Percentiles rank a stretch among this genome's conserved stretches.
Evolutionary conservation across 768 basidiomycete genomes (phyloP).

Genomic region (Cubamyces lactineus): DNA sequence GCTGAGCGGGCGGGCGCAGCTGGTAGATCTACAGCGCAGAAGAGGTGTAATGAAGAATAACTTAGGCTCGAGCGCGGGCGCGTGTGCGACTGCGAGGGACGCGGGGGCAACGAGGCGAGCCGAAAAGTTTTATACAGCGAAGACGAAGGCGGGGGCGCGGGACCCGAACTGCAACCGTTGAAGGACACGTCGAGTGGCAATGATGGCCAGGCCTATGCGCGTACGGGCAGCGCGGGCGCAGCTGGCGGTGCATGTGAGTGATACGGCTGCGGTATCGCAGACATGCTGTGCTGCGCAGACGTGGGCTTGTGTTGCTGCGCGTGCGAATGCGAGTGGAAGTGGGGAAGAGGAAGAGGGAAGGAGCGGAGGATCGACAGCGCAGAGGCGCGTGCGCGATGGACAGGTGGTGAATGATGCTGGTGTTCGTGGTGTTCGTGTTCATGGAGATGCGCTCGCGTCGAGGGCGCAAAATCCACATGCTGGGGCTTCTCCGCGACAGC

Average conservation of each 20-base stretch:
- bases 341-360: constrained; percentile 34
- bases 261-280: constrained; percentile 8
- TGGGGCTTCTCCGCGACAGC: constrained; percentile 9
- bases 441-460: constrained; percentile 21
- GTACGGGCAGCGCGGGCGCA: constrained; percentile 15
- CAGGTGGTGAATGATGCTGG: constrained; percentile 11
- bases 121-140: constrained; percentile 21
- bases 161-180: too few species aligned
- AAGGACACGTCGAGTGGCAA: background rate
- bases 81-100: background rate
- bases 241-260: constrained; percentile 15
- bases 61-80: constrained; percentile 5
- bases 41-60: constrained; percentile 13
- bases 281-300: constrained; percentile 2
- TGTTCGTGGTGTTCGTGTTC: constrained; percentile 10
- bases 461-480: constrained; percentile 21
- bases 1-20: constrained; percentile 2
- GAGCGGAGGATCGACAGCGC: constrained; percentile 35
- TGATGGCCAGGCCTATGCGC: constrained; percentile 8
- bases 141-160: constrained; percentile 5
- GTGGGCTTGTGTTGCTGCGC: constrained; percentile 2
- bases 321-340: constrained; percentile 30
- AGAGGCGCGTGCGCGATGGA: constrained; percentile 24
- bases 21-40: constrained; percentile 13
- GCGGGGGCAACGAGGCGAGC: background rate